Base-by-base conservation (phyloP, 164 flowering plant species). In the Stephania cephalantha region DNA sequence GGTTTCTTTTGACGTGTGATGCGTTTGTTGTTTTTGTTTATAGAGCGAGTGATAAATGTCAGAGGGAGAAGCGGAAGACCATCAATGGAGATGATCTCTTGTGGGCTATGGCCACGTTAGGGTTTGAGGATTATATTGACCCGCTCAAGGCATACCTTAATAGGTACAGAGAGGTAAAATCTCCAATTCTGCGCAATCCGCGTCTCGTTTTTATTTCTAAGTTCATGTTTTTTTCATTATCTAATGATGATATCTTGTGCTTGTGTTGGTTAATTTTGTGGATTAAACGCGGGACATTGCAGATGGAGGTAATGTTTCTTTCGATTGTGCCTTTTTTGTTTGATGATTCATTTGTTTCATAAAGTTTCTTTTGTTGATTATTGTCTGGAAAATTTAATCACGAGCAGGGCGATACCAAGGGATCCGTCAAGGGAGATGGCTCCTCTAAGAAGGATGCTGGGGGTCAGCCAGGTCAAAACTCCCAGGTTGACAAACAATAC, bases 11-110 rank as follows among this genome's bases (percentile, higher is more conserved):
- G 58, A 31, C 35, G 45, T n/a, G 44, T 64, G 30, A 15, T 78
- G 52, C 45, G 74, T 18, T 22, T 44, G 72, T n/a, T 65, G 71
- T 79, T 68, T 74, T 65, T 15, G 44, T 79, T 61, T 71, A 20
- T 78, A 90, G 95, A 84, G 95, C 95, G 35, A 90, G 95, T 71
- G 93, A 88, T 76, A 91, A 91, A 80, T 91, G 95, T 73, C 91
- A 88, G 84, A 85, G 80, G 72, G 93, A 91, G 84, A 89, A 91
- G 83, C 79, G 95, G 61, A 89, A 89, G 90, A 91, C 93, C 3
- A 86, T 89, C 15, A 89, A 88, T 84, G 95, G 95, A 0, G 93
- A 89, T 76, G 95, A 89, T 86, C 82, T 91, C 81, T 75, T 91
- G 22, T 89, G 91, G 93, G 93, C 93, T 15, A 89, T 91, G 95